Evolutionary conservation across 108 stramenopile genomes (phyloP), one percentile per base, ranked within the genome.

Genomic region (Skeletonema potamos): DNA sequence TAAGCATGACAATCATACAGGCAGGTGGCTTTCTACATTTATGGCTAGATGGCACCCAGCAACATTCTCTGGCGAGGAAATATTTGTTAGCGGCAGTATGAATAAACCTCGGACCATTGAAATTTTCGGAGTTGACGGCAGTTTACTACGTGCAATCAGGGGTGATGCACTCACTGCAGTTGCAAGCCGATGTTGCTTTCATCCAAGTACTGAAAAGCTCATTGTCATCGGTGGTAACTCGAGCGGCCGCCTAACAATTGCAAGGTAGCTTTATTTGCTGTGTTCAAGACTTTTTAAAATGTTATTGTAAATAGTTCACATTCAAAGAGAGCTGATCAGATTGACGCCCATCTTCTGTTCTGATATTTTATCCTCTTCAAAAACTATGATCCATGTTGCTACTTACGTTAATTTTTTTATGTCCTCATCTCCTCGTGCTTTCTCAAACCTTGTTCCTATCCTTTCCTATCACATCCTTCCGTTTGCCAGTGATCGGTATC

Each of bases 41-140:
- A 88, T 84, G 86, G 90, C 92, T 15, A 26, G 60, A 26, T 94
- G 92, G 92, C 90, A 91, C 75, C 90, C 88, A 9, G 32, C n/a
- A 17, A 17, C 64, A 2, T 43, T 70, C n/a, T 11, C 44, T 0
- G 26, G 33, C 5, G 82, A 87, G 55, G 84, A 86, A 41, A 70
- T 90, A 13, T 95, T 95, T 64, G 85, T 87, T 22, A 82, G 79
- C 4, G 94, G 94, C 7, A 88, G 89, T 46, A 93, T 95, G 94
- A 30, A 62, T 10, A 73, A 84, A 34, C 94, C 94, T 27, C 84
- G 94, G 2, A 60, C 70, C 13, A 79, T 93, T 22, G 90, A 95
- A 63, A 37, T 91, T 33, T 95, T 85, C 54, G 64, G 74, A n/a
- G 36, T 28, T 5, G 58, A 56, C 18, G 90, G 89, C 2, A 56